Evolutionary conservation across 177 flowering plant species (phyloP), one percentile per base, ranked within the genome.

Genomic region (Vitis hybrid): DNA sequence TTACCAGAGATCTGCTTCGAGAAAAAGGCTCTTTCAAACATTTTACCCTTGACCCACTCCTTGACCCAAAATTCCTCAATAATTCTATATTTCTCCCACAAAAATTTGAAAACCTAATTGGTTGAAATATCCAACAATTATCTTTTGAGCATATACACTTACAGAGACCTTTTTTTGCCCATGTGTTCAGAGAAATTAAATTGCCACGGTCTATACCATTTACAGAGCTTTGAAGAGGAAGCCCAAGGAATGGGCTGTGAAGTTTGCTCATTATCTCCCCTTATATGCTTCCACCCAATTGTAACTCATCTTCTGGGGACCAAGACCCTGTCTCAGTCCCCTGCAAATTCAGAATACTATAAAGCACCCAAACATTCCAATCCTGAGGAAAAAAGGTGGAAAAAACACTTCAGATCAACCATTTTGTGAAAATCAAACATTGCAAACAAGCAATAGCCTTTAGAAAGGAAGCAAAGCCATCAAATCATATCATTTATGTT

Each of bases 321-420:
- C 84, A 84, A 89, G 97, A 88, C 76, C 70, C 66, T 30, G 66
- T 83, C 91, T 86, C 75, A 83, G 93, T 81, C 93, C 90, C 96
- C 91, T 62, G 12, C 50, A 57, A 21, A 19, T 51, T 70, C 76
- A 75, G 9, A 63, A 14, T 14, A 50, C 52, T 46, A 49, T 50
- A 55, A 11, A 46, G 24, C 14, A 27, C 64, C 54, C 65, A 49
- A 72, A 61, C 79, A 79, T 73, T 69, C 72, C 62, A 62, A 40
- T 65, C 81, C 76, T 80, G 57, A 2, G 18, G 27, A 70, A 72
- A n/a, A 46, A 59, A 11, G 50, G 62, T 19, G 24, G 4, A 35
- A 1, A 16, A 16, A 12, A 3, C 11, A 19, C 46, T 35, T 35
- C 46, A 35, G 46, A 35, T 35, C 46, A 35, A 35, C 46, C 6